Conservation (phyloP, 257 asterid genomes). For the Eucommia ulmoides region DNA sequence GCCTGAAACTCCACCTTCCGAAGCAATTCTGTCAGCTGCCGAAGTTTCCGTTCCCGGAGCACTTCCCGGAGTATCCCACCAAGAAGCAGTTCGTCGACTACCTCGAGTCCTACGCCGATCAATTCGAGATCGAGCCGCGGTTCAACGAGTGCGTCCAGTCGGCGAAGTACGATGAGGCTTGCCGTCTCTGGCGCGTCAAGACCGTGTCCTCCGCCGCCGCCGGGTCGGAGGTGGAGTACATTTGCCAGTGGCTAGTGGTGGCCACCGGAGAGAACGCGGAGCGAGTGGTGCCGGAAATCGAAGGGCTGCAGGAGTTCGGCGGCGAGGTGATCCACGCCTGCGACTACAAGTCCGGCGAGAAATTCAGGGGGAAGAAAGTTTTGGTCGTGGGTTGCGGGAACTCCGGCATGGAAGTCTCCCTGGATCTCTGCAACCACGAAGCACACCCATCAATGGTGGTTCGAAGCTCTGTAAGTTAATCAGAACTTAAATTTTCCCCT, state of each 20-base stretch:
- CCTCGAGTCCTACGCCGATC: slow-evolving; percentile 47
- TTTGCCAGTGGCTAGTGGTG: slow-evolving; percentile 80
- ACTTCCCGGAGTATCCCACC: slow-evolving; percentile 69
- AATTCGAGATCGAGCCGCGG: slow-evolving; percentile 48
- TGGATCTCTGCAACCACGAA: slow-evolving; percentile 76
- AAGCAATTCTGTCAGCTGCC: slow-evolving; percentile 78
- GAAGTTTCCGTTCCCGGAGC: slow-evolving; percentile 53
- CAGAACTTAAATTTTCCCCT: not conserved
- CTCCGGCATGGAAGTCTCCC: slow-evolving; percentile 95
- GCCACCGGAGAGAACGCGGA: slow-evolving; percentile 91
- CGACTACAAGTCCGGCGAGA: slow-evolving; percentile 70
- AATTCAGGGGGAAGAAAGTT: slow-evolving; percentile 54
- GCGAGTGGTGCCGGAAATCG: slow-evolving; percentile 54
- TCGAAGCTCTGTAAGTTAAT: slow-evolving; percentile 70
- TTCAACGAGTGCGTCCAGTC: slow-evolving; percentile 61
- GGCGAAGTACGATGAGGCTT: slow-evolving; percentile 64
- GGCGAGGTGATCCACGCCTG: slow-evolving; percentile 74
- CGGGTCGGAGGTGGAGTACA: slow-evolving; percentile 56
- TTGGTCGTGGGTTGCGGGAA: slow-evolving; percentile 85
- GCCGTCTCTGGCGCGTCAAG: slow-evolving; percentile 55
- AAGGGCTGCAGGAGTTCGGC: slow-evolving; percentile 45
- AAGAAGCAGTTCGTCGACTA: slow-evolving; percentile 62
- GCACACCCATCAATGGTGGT: slow-evolving; percentile 79
- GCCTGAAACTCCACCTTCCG: slow-evolving; percentile 76
- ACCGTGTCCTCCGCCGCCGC: slow-evolving; percentile 12